phyloP scores from a whole-genome alignment of 495 filamentous ascomycete genomes.

The Penicillium herquei region DNA sequence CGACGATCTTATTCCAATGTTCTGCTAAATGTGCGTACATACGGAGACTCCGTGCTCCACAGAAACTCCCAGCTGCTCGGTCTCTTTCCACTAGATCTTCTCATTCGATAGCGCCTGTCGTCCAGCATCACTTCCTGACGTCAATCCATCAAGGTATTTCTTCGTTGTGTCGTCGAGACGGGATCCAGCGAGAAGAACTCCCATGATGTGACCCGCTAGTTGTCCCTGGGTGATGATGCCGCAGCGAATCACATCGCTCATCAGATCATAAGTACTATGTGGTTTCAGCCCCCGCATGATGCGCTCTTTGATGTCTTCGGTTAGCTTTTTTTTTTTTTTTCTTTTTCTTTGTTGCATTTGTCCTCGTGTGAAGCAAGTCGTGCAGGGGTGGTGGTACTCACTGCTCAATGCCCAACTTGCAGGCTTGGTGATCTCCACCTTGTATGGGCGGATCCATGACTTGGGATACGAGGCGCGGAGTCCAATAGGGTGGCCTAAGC shows the following conservation, averaged over 20 bases:
- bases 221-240: conserved; percentile 16
- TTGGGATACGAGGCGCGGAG: conserved; percentile 7
- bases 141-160: conserved; percentile 9
- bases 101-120: conserved; percentile 13
- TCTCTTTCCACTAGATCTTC: not conserved
- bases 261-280: conserved; percentile 11
- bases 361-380: not conserved
- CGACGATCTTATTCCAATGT: too few relatives aligned
- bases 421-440: conserved; percentile 15
- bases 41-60: not conserved
- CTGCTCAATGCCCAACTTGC: conserved; percentile 7
- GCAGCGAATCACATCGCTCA: conserved; percentile 13
- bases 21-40: not conserved
- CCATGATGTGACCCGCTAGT: conserved; percentile 9
- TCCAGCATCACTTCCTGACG: conserved; percentile 6
- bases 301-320: conserved; percentile 3
- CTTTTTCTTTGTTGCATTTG: not conserved
- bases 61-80: not conserved
- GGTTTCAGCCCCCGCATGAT: conserved; percentile 13
- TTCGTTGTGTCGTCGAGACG: conserved; percentile 8
- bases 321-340: too few relatives aligned
- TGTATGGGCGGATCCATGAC: conserved; percentile 7
- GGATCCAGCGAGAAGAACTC: conserved; percentile 6
- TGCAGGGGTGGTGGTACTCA: not conserved
- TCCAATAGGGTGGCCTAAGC: conserved; percentile 11